Percentiles rank a stretch among this genome's conserved stretches.
Conservation (phyloP, 2,329 filamentous ascomycete species). For the Fusarium keratoplasticum region DNA sequence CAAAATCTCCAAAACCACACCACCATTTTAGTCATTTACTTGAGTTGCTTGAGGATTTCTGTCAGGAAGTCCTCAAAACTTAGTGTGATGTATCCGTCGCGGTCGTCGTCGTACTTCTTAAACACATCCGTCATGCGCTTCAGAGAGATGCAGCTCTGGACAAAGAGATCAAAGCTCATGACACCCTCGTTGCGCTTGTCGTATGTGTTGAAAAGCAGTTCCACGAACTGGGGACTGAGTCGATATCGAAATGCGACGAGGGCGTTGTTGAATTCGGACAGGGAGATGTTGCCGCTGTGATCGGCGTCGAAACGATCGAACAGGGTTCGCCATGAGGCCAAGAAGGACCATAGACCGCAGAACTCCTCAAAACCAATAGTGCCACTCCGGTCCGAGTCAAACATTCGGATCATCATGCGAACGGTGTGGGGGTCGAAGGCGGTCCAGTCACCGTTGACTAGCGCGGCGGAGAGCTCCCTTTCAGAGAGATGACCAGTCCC, state of each 20-base stretch:
- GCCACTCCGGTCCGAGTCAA: constrained; percentile 89
- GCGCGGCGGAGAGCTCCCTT: constrained; percentile 85
- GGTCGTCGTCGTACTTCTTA: constrained; percentile 97
- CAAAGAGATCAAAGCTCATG: constrained; percentile 95
- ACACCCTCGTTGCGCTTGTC: constrained; percentile 78
- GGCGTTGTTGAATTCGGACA: constrained; percentile 89
- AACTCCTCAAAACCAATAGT: constrained; percentile 97
- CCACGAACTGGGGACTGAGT: constrained; percentile 84
- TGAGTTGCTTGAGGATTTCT: constrained; percentile 72
- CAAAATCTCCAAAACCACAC: not conserved
- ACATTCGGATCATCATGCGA: constrained; percentile 99
- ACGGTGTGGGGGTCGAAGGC: constrained; percentile 95
- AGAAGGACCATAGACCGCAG: constrained; percentile 94
- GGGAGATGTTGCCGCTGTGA: constrained; percentile 85
- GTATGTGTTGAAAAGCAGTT: constrained; percentile 87
- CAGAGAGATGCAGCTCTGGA: constrained; percentile 95
- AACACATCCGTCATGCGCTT: constrained; percentile 99
- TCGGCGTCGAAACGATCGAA: constrained; percentile 97
- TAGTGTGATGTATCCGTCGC: constrained; percentile 90
- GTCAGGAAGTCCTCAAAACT: constrained; percentile 86
- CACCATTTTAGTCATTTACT: constrained; percentile 48
- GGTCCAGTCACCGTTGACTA: constrained; percentile 97
- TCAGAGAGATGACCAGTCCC: constrained; percentile 87
- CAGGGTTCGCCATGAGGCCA: constrained; percentile 91
- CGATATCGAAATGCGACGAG: constrained; percentile 94